Conservation (phyloP, 2,329 filamentous ascomycete genomes). For the Ceratocystis variospora region DNA sequence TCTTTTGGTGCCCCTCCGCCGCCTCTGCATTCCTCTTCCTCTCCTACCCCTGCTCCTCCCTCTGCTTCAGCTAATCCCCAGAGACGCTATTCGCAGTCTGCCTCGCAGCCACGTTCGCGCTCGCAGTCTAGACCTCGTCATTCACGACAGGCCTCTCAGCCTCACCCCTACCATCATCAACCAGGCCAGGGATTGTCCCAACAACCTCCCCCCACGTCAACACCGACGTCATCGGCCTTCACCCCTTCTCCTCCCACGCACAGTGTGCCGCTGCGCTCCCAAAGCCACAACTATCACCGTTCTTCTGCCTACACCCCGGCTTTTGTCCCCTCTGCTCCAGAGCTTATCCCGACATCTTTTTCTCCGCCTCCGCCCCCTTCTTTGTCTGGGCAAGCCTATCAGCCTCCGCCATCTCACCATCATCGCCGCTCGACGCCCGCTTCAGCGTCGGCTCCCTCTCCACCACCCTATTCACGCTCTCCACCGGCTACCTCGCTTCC, state of each 20-base stretch:
- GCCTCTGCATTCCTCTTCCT: conserved; percentile 3
- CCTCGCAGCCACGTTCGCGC: neutral
- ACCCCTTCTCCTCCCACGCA: conserved; percentile 18
- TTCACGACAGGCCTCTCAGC: conserved; percentile 16
- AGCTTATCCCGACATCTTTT: neutral
- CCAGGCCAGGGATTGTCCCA: neutral
- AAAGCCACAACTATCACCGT: conserved; percentile 18
- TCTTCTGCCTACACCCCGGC: conserved; percentile 9
- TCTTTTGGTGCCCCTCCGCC: conserved; percentile 9
- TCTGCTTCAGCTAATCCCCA: conserved; percentile 11
- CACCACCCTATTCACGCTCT: conserved; percentile 16
- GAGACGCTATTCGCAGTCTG: conserved; percentile 11
- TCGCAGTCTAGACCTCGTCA: conserved; percentile 13
- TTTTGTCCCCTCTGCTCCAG: neutral
- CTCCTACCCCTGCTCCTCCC: neutral
- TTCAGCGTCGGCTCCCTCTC: conserved; percentile 8
- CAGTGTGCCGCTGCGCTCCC: conserved; percentile 16
- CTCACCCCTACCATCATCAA: conserved; percentile 9
- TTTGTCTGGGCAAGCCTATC: neutral
- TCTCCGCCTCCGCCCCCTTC: neutral
- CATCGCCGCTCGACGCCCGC: neutral
- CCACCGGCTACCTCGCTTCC: conserved; percentile 10
- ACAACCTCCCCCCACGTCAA: neutral
- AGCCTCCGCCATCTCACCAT: neutral
- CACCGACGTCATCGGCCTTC: conserved; percentile 6